A percentile compares a stretch with the other conserved stretches of the same genome.
Evolutionary conservation across 352 stramenopile genomes (phyloP).

Genomic region (Pythium biforme): DNA sequence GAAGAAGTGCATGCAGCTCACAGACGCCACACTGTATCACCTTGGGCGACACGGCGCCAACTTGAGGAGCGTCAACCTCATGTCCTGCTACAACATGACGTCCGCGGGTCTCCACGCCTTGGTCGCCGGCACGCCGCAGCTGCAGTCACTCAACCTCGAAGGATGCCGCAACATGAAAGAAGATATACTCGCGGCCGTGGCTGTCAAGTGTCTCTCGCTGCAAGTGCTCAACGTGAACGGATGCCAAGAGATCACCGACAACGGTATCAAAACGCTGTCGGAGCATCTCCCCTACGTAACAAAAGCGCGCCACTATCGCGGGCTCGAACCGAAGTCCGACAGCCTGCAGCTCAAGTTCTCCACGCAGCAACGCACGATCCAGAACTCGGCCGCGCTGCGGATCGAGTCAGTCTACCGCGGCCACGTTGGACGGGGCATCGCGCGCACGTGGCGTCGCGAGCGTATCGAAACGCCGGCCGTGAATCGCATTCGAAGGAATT

Average conservation of each 20-base stretch:
- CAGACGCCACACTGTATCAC: constrained; percentile 42
- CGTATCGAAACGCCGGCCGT: constrained; percentile 54
- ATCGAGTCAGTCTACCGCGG: constrained; percentile 71
- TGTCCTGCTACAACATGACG: constrained; percentile 58
- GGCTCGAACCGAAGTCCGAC: constrained; percentile 54
- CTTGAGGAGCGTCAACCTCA: constrained; percentile 62
- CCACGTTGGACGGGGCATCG: constrained; percentile 45
- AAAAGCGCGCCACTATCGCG: constrained; percentile 46
- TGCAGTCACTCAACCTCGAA: constrained; percentile 72
- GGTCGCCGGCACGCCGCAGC: constrained; percentile 40
- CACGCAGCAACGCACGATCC: constrained; percentile 71
- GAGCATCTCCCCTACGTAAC: constrained; percentile 75
- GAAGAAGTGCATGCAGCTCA: constrained; percentile 60
- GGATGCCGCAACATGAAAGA: constrained; percentile 67
- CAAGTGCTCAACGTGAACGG: constrained; percentile 72
- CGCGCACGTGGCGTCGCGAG: constrained; percentile 48
- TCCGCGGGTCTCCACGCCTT: constrained; percentile 52
- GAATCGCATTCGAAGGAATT: constrained; percentile 49
- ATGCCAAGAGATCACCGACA: constrained; percentile 79
- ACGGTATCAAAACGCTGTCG: constrained; percentile 58
- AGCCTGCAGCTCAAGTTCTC: constrained; percentile 65
- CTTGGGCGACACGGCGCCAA: constrained; percentile 49
- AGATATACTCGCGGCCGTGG: constrained; percentile 61
- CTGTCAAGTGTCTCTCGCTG: constrained; percentile 48
- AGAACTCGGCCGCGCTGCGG: constrained; percentile 63